Conservation (phyloP, 2,329 filamentous ascomycete genomes). For the Colletotrichum destructivum region DNA sequence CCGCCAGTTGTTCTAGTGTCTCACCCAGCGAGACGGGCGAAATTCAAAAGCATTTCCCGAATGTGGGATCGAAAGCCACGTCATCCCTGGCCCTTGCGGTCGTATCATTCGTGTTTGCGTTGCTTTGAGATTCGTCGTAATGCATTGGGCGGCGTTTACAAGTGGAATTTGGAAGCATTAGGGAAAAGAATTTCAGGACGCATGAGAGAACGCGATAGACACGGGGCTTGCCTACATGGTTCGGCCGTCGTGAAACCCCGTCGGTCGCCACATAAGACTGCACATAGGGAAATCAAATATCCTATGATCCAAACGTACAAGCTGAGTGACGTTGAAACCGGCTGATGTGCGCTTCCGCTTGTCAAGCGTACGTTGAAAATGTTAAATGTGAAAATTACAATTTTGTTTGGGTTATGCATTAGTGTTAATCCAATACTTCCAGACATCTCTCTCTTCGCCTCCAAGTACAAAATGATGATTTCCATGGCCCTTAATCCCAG, state of each 20-base stretch:
- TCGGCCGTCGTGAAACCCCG: neutral
- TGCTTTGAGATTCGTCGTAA: slow-evolving; percentile 15
- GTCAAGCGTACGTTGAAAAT: no score
- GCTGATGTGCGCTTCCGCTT: neutral
- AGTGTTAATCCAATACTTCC: neutral
- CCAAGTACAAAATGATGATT: neutral
- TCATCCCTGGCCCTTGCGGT: neutral
- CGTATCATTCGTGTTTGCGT: slow-evolving; percentile 4
- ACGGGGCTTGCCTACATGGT: neutral
- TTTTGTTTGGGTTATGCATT: neutral
- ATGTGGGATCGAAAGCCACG: neutral
- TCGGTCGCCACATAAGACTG: neutral
- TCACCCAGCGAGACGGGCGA: slow-evolving; percentile 68
- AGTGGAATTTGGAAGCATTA: neutral
- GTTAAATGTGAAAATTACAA: neutral
- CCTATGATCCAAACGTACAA: neutral
- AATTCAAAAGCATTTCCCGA: slow-evolving; percentile 68
- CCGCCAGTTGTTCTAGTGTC: slow-evolving; percentile 76
- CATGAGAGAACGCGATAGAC: neutral
- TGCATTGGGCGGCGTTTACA: slow-evolving; percentile 37
- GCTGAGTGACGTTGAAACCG: no score
- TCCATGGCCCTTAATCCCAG: neutral
- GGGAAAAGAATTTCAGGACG: neutral
- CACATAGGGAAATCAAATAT: neutral
- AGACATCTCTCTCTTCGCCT: neutral